Evolutionary conservation across 2,329 filamentous ascomycete genomes (phyloP), one percentile per base, ranked within the genome.

Genomic region (Ophiostoma triangulosporum): DNA sequence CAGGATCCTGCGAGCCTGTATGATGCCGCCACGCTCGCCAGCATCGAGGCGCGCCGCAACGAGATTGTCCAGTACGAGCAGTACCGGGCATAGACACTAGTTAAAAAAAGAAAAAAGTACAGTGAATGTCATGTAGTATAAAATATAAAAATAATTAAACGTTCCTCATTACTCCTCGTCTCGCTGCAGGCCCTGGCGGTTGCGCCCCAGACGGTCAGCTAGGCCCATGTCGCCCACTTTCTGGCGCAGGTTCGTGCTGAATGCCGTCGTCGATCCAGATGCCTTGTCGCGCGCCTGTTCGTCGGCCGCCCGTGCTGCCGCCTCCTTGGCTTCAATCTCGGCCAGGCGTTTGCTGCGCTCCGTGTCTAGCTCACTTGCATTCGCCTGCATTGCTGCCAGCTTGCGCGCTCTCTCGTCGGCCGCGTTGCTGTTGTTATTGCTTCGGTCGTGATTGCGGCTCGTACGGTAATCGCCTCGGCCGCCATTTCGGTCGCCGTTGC

Each of bases 1-100:
- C 86, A 83, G 68, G 68, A 64, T 8, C 72, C 80, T 0, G 83
- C 86, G 59, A 83, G 91, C 1, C 58, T 96, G 26, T 98, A 96
- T 64, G 81, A 84, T 61, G 63, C 68, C 15, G 77, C 79, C 29
- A 81, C 84, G 0, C 70, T 95, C 50, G 73, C 78, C 54, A 72
- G 75, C 55, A 85, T 96, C 2, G 78, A 84, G 63, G 70, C 71
- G 58, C 78, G 83, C 60, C 73, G 83, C 63, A 71, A 71, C 53
- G 87, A 94, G 64, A 84, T 88, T 45, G 76, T 75, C 52, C 68
- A 70, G 40, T 81, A 76, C 59, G 79, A 83, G 61, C 70, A 52
- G 50, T 55, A 46, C 43, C 17, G 43, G 17, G 32, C 9, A 26
- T 45, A 46, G 46, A 14, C 46, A 33, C 4, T 6, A 32, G 26